These are phyloP conservation scores for Capronia americana DNA, from an alignment of 2,329 filamentous ascomycete species.

Conservation along the genomic window DNA sequence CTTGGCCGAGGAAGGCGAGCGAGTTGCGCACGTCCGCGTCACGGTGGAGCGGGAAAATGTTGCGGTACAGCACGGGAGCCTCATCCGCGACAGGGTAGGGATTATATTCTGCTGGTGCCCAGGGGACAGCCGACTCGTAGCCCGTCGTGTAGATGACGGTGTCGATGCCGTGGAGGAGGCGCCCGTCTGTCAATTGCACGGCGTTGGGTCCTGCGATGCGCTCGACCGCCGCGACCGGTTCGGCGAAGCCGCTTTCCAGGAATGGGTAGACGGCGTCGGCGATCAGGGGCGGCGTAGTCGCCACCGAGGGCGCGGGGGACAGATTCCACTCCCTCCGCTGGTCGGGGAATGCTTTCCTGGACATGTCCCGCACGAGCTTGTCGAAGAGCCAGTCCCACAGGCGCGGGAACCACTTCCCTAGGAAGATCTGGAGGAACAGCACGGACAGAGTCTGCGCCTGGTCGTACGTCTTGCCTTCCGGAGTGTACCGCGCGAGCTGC, in stretches of 20 bases:
- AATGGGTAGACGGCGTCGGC: conserved; percentile 40
- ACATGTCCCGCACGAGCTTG: conserved; percentile 8
- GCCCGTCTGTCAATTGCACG: conserved; percentile 18
- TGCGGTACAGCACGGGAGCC: conserved; percentile 50
- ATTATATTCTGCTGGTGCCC: conserved; percentile 40
- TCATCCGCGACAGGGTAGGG: conserved; percentile 34
- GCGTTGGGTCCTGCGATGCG: conserved; percentile 21
- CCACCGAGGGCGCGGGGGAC: conserved; percentile 13
- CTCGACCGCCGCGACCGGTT: conserved; percentile 17
- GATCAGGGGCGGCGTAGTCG: conserved; percentile 15
- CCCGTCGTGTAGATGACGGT: conserved; percentile 48
- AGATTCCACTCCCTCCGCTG: conserved; percentile 21
- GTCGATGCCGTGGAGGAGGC: conserved; percentile 41
- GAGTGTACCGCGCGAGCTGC: conserved; percentile 15
- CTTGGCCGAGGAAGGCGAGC: conserved; percentile 53
- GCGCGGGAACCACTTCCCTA: conserved; percentile 16
- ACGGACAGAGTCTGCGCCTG: conserved; percentile 14
- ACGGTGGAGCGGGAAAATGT: conserved; percentile 50
- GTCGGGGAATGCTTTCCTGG: conserved; percentile 13
- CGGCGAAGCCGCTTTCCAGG: conserved; percentile 32
- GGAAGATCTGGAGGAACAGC: conserved; percentile 24
- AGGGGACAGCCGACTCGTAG: conserved; percentile 43
- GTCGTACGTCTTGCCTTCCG: conserved; percentile 27
- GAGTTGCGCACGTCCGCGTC: conserved; percentile 50
- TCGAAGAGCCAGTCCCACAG: conserved; percentile 22